A percentile compares a stretch with the other conserved stretches of the same genome.
These are phyloP conservation scores for Xerocomus brunneocitrinus DNA, from an alignment of 768 basidiomycete species.

Conservation along the genomic window DNA sequence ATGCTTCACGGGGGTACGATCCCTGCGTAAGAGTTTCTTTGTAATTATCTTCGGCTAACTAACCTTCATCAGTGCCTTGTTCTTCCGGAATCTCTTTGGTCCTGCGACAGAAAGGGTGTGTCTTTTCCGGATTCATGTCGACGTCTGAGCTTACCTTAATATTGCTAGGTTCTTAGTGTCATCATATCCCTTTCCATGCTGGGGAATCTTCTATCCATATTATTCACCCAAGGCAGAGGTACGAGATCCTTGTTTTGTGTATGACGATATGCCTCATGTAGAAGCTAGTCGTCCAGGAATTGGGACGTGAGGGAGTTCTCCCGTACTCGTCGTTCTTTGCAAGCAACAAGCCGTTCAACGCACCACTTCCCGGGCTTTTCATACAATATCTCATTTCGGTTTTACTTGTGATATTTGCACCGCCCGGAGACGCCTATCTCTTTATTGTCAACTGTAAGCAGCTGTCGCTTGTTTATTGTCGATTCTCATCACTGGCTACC, in stretches of 20 bases:
- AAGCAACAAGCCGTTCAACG: constrained; percentile 65
- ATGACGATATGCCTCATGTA: constrained; percentile 3
- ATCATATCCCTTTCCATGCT: constrained; percentile 62
- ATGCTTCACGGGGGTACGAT: constrained; percentile 61
- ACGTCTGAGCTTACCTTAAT: constrained; percentile 1
- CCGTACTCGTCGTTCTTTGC: constrained; percentile 66
- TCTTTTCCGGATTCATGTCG: neutral
- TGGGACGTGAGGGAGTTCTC: constrained; percentile 66
- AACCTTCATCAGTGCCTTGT: constrained; percentile 46
- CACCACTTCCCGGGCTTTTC: constrained; percentile 60
- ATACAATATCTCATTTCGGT: constrained; percentile 59
- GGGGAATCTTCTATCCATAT: constrained; percentile 58
- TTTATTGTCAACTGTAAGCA: constrained; percentile 62
- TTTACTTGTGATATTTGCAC: constrained; percentile 49
- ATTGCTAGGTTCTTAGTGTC: constrained; percentile 48
- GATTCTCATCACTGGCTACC: neutral
- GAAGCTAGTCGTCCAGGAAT: constrained; percentile 59
- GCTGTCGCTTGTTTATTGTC: neutral
- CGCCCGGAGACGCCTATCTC: constrained; percentile 70
- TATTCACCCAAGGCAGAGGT: constrained; percentile 69
- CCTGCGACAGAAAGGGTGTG: constrained; percentile 53
- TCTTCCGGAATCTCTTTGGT: constrained; percentile 73
- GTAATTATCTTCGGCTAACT: neutral
- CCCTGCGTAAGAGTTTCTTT: constrained; percentile 49
- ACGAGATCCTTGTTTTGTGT: constrained; percentile 8